These are phyloP conservation scores for Hypoxylon intermedium DNA, from an alignment of 495 filamentous ascomycete genomes.

Conservation along the genomic window DNA sequence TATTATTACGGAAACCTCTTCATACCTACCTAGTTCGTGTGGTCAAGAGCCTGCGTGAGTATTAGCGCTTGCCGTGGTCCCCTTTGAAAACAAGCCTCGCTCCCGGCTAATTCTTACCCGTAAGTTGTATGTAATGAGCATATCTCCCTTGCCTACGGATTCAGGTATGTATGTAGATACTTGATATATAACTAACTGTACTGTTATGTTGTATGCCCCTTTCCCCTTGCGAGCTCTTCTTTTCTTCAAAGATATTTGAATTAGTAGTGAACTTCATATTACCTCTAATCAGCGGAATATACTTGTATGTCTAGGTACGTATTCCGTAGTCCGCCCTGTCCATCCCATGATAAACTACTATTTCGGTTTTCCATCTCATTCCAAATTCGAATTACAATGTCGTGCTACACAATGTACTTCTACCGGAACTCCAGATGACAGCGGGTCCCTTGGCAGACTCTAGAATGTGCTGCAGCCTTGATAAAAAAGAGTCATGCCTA, in stretches of 20 bases:
- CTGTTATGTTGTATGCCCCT: too few species aligned
- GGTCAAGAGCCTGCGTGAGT: not conserved
- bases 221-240: too few species aligned
- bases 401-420: not conserved
- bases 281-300: constrained; percentile 1
- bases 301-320: not conserved
- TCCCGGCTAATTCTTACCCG: not conserved
- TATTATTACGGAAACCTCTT: constrained; percentile 16
- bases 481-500: not conserved
- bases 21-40: constrained; percentile 6
- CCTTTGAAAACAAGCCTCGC: not conserved
- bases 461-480: not conserved
- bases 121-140: not conserved
- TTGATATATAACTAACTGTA: too few species aligned
- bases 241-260: constrained; percentile 2
- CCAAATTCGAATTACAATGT: not conserved
- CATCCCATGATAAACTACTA: not conserved
- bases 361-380: too few species aligned
- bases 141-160: not conserved
- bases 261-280: not conserved
- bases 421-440: constrained; percentile 7
- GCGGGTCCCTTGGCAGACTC: not conserved
- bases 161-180: not conserved
- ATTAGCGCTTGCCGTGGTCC: not conserved
- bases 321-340: not conserved